Base-by-base conservation (phyloP, 805 yeast species). In the Kazachstania viticola region DNA sequence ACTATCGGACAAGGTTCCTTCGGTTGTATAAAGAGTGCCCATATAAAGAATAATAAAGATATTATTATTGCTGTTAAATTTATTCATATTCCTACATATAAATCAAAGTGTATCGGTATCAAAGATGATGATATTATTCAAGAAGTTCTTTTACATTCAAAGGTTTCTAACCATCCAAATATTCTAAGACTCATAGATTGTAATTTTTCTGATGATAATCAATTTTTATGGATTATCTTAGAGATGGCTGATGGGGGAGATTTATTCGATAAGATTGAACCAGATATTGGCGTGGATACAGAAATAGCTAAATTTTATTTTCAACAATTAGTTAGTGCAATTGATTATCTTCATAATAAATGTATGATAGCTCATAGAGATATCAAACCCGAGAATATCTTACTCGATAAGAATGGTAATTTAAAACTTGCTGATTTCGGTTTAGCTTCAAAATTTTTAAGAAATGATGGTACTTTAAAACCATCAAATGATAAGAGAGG, bases 401-500 rank as follows among this genome's bases (percentile, higher is more conserved):
- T 80, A 17, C 53, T 80, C 12, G 83, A 78, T 47, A 58, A 59
- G 16, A 52, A 61, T 19, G 85, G 87, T 3, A 77, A 79, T 47
- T 51, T 80, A 46, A 77, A 79, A 43, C 54, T 79, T n/a, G 75
- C 83, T 0, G 91, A 79, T 54, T 79, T 80, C 56, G 91, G 91
- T 0, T 56, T 80, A 12, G 84, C 87, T 6, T 67, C 75, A 19
- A 71, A 73, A 7, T 77, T 66, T 45, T 64, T 59, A 39, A 66
- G 67, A 26, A 63, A 59, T 24, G 60, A 59, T 33, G 79, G 79
- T 2, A 51, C 62, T 4, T 61, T 59, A 30, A 52, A 74, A 35
- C 34, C 62, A 29, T 65, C 74, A 25, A 49, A 56, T 16, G 68
- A 75, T 18, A 66, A 77, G 21, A 71, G 84, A 51, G 80, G 88